A percentile compares a stretch with the other conserved stretches of the same genome.
Evolutionary conservation across 805 yeast genomes (phyloP).

Genomic region (Sungouiella blattae): DNA sequence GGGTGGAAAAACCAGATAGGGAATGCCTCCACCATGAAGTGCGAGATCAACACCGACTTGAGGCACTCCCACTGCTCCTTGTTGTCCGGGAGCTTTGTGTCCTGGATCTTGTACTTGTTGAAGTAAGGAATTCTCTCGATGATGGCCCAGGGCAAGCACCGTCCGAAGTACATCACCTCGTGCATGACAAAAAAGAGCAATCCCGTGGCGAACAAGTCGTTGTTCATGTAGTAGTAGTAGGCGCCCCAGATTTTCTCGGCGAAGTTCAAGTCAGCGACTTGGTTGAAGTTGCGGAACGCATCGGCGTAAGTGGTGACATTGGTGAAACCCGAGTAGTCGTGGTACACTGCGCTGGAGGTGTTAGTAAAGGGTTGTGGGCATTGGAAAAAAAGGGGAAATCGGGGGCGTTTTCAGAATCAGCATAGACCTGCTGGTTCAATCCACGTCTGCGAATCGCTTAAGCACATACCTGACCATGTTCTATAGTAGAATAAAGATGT

Average conservation of each 20-base stretch:
- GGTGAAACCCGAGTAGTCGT: conserved; percentile 31
- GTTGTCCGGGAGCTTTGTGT: conserved; percentile 71
- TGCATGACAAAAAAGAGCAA: conserved; percentile 76
- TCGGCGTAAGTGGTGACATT: conserved; percentile 29
- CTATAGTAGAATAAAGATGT: no score
- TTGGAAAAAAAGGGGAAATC: no score
- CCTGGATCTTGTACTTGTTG: conserved; percentile 85
- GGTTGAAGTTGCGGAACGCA: conserved; percentile 26
- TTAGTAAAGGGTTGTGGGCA: conserved; percentile 15
- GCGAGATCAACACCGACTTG: conserved; percentile 78
- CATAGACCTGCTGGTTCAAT: no score
- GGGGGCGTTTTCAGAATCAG: no score
- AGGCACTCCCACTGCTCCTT: conserved; percentile 92
- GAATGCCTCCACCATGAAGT: conserved; percentile 87
- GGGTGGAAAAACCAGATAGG: conserved; percentile 99
- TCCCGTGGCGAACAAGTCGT: conserved; percentile 92
- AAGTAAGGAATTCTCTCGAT: conserved; percentile 84
- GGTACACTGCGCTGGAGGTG: conserved; percentile 26
- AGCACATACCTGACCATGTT: no score
- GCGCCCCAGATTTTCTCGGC: conserved; percentile 83
- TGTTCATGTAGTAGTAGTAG: conserved; percentile 79
- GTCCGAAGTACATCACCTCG: conserved; percentile 86
- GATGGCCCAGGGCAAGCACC: conserved; percentile 90
- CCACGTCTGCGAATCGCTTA: no score
- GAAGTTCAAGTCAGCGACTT: conserved; percentile 26